phyloP scores from a whole-genome alignment of 371 early-diverging fungal genomes.

The Mortierella sp. region DNA sequence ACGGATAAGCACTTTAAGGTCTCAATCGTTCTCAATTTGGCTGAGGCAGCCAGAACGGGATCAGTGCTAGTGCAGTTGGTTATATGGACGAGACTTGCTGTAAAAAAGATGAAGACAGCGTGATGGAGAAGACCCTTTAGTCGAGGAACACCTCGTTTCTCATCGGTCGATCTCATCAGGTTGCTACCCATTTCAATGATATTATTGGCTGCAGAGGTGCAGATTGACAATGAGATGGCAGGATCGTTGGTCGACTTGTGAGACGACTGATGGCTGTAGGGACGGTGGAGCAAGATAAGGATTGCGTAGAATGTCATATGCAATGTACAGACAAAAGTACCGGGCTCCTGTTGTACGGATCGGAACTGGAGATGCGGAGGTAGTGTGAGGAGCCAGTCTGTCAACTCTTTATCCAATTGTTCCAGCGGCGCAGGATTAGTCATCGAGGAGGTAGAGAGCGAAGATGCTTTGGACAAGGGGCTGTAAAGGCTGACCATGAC shows the following conservation, averaged over 20 bases:
- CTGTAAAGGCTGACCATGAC: constrained; percentile 51
- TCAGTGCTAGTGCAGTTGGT: constrained; percentile 52
- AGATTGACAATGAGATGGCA: constrained; percentile 59
- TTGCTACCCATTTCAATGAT: constrained; percentile 61
- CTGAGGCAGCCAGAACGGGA: constrained; percentile 39
- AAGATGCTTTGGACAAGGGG: constrained; percentile 41
- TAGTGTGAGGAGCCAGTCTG: constrained; percentile 47
- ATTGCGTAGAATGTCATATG: constrained; percentile 64
- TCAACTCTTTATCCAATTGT: constrained; percentile 50
- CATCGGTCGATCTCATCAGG: constrained; percentile 52
- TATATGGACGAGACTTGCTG: constrained; percentile 46
- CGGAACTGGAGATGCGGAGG: constrained; percentile 49
- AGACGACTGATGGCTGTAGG: constrained; percentile 54
- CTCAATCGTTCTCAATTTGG: constrained; percentile 43
- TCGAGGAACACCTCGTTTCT: constrained; percentile 32
- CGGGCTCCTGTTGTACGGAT: constrained; percentile 47
- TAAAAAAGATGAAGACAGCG: constrained; percentile 53
- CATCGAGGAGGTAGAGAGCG: constrained; percentile 40
- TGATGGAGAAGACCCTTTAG: constrained; percentile 60
- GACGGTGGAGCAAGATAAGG: constrained; percentile 65
- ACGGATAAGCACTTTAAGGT: constrained; percentile 30
- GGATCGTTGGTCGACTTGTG: constrained; percentile 34
- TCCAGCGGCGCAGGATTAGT: constrained; percentile 53
- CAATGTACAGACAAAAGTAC: constrained; percentile 56
- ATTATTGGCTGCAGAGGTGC: constrained; percentile 67